These are phyloP conservation scores for Fusarium penzigii DNA, from an alignment of 2,329 filamentous ascomycete genomes.

Conservation along the genomic window DNA sequence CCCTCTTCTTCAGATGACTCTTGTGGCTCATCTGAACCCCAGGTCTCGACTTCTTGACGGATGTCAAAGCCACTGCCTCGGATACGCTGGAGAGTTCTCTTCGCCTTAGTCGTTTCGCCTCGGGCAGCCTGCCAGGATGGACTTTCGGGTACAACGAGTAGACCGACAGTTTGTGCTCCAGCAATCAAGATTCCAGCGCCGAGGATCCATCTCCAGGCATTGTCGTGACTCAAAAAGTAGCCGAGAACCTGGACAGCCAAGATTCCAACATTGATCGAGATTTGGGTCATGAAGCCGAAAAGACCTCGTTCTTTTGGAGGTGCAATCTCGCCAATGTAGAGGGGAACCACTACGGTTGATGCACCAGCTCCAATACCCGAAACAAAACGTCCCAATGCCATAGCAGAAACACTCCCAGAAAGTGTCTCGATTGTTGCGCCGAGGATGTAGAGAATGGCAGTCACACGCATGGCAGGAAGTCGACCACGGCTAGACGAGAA, in stretches of 20 bases:
- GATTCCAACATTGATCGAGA: constrained; percentile 92
- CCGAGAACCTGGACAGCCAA: constrained; percentile 80
- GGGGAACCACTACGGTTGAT: constrained; percentile 86
- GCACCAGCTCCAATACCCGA: constrained; percentile 85
- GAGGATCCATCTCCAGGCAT: constrained; percentile 82
- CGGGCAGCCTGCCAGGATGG: constrained; percentile 81
- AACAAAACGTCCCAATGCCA: constrained; percentile 75
- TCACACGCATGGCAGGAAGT: constrained; percentile 73
- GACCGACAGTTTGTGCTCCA: constrained; percentile 63
- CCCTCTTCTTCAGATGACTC: constrained; percentile 67
- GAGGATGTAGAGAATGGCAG: constrained; percentile 71
- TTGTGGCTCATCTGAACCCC: constrained; percentile 47
- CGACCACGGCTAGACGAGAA: constrained; percentile 78
- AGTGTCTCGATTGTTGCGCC: constrained; percentile 78
- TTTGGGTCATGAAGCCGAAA: constrained; percentile 83
- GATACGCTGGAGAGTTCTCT: constrained; percentile 70
- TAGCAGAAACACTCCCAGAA: constrained; percentile 63
- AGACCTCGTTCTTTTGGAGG: constrained; percentile 74
- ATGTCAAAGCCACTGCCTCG: constrained; percentile 71
- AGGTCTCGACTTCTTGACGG: constrained; percentile 68
- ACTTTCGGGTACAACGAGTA: constrained; percentile 82
- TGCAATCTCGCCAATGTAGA: constrained; percentile 92
- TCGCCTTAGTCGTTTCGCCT: constrained; percentile 62
- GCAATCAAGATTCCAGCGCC: constrained; percentile 71
- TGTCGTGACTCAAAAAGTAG: constrained; percentile 80